Evolutionary conservation across 1,284 basidiomycete species (phyloP).

Genomic region (Nidula niveotomentosa): DNA sequence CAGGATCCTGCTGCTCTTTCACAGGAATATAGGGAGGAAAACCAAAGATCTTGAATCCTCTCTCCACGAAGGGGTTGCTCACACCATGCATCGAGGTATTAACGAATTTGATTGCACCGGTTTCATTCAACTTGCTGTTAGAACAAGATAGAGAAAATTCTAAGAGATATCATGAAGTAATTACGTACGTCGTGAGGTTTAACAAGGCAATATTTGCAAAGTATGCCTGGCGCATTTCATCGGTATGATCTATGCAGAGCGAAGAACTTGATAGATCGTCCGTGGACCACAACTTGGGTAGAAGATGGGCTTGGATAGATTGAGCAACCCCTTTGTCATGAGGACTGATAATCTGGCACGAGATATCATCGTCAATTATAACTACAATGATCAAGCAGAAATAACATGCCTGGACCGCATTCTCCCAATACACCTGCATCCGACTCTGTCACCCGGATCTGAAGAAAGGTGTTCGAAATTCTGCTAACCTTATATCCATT

Average conservation of each 20-base stretch:
- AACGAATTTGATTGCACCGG: slow-evolving; percentile 46
- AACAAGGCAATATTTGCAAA: slow-evolving; percentile 45
- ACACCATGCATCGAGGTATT: slow-evolving; percentile 91
- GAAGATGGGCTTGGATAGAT: slow-evolving; percentile 61
- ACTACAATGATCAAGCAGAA: background rate
- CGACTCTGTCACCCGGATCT: background rate
- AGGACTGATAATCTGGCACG: slow-evolving; percentile 69
- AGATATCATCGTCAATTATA: background rate
- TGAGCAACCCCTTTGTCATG: slow-evolving; percentile 76
- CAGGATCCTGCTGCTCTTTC: slow-evolving; percentile 61
- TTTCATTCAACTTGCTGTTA: too few species aligned
- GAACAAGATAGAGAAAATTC: too few species aligned
- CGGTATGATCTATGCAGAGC: slow-evolving; percentile 56
- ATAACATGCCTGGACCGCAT: slow-evolving; percentile 67
- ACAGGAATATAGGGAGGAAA: slow-evolving; percentile 63
- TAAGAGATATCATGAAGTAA: background rate
- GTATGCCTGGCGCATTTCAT: slow-evolving; percentile 60
- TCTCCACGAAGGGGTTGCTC: slow-evolving; percentile 58
- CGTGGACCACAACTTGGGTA: slow-evolving; percentile 50
- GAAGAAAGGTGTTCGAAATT: background rate
- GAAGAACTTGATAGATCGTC: slow-evolving; percentile 33
- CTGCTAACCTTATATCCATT: slow-evolving; percentile 78
- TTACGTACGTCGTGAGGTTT: slow-evolving; percentile 39
- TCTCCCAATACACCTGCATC: slow-evolving; percentile 80
- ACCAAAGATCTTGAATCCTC: slow-evolving; percentile 58